phyloP scores from a whole-genome alignment of 495 filamentous ascomycete species.

The Hyaloscypha hepaticicola region DNA sequence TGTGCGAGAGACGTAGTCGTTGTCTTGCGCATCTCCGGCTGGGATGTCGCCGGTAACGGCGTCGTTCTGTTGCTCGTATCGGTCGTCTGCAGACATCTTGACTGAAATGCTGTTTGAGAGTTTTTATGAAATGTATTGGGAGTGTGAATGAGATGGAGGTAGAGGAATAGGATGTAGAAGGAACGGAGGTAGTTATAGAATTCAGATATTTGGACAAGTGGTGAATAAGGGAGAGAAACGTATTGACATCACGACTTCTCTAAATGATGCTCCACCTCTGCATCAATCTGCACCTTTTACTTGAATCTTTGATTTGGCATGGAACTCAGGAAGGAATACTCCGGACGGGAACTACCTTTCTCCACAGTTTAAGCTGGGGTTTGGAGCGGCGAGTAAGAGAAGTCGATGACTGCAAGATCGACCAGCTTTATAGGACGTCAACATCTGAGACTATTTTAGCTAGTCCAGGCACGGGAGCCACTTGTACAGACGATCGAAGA shows the following conservation, averaged over 20 bases:
- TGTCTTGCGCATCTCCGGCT: conserved; percentile 14
- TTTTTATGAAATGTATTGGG: neutral
- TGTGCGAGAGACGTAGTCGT: conserved; percentile 36
- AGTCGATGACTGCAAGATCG: neutral
- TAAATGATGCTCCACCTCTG: neutral
- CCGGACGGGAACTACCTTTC: neutral
- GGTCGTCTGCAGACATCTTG: conserved; percentile 29
- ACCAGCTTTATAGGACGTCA: neutral
- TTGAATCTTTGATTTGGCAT: neutral
- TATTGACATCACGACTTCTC: neutral
- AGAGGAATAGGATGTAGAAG: neutral
- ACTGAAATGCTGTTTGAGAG: neutral
- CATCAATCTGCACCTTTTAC: neutral
- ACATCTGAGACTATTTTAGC: neutral
- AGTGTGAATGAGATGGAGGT: neutral
- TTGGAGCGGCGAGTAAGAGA: neutral
- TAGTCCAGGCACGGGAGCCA: neutral
- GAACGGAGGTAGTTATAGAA: neutral
- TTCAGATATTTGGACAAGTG: neutral
- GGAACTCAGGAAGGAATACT: neutral
- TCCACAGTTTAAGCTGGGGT: neutral
- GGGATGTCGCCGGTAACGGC: conserved; percentile 18
- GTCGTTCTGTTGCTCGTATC: conserved; percentile 33
- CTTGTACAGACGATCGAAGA: neutral
- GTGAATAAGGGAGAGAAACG: neutral